These are phyloP conservation scores for Phaseolus coccineus DNA, from an alignment of 331 rosid species.

Conservation along the genomic window DNA sequence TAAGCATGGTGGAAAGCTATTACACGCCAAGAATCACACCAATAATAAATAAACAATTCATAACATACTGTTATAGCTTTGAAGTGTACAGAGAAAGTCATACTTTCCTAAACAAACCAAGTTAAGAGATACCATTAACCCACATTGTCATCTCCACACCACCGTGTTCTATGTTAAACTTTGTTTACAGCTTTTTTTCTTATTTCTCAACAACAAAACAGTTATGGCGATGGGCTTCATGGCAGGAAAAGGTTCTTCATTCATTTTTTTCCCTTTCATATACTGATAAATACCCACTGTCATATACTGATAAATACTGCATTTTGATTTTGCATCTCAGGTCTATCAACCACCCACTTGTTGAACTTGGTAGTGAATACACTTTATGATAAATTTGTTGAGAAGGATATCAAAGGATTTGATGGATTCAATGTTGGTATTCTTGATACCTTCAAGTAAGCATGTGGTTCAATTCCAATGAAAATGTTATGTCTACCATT, in stretches of 20 bases:
- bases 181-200: constrained; percentile 4
- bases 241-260: constrained; percentile 53
- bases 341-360: constrained; percentile 44
- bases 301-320: neutral
- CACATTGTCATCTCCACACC: constrained; percentile 4
- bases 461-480: constrained; percentile 7
- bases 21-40: constrained; percentile 54
- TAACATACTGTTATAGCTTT: neutral
- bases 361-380: constrained; percentile 30
- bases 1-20: constrained; percentile 14
- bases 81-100: constrained; percentile 12
- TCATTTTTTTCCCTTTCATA: neutral
- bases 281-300: neutral
- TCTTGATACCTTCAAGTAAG: constrained; percentile 70
- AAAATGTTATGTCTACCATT: neutral
- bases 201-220: neutral
- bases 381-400: constrained; percentile 46
- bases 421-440: constrained; percentile 54
- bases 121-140: constrained; percentile 31
- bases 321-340: constrained; percentile 48
- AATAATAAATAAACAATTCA: neutral
- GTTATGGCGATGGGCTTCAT: constrained; percentile 51
- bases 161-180: neutral
- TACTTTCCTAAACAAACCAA: constrained; percentile 53
- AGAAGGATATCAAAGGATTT: constrained; percentile 35